Conservation (phyloP, 164 flowering plant species). For the Magnolia sinica region DNA sequence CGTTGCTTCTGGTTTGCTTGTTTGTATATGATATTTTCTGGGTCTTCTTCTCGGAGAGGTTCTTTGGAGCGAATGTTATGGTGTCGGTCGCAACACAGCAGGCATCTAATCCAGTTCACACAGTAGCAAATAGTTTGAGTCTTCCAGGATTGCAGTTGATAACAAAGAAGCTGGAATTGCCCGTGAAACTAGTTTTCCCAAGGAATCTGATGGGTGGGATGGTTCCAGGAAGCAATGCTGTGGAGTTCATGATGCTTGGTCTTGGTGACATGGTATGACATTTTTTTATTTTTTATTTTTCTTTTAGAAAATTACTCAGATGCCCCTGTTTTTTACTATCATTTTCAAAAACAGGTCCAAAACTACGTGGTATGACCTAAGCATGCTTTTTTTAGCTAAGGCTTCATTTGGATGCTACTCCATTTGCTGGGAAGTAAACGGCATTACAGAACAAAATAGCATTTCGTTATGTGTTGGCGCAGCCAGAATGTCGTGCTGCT, state of each 20-base stretch:
- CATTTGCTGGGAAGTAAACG: neutral
- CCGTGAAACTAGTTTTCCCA: conserved; percentile 90
- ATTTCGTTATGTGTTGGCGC: neutral
- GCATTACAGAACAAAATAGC: neutral
- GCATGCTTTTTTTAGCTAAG: neutral
- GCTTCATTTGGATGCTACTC: neutral
- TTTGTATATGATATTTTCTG: conserved; percentile 92
- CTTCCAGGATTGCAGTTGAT: conserved; percentile 90
- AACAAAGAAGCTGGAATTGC: conserved; percentile 84
- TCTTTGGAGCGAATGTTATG: conserved; percentile 97
- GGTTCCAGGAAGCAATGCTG: conserved; percentile 47
- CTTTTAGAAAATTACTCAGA: neutral
- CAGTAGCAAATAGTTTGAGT: conserved; percentile 80
- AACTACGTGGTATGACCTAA: neutral
- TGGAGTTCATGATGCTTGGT: conserved; percentile 96
- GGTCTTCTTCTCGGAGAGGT: conserved; percentile 95
- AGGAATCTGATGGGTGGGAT: conserved; percentile 71
- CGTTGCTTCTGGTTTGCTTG: conserved; percentile 84
- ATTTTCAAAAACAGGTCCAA: neutral
- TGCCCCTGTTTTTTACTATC: neutral
- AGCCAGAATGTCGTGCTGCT: neutral
- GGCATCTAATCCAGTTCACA: conserved; percentile 95
- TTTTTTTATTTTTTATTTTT: neutral
- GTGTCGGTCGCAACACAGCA: conserved; percentile 93
- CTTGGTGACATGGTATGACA: conserved; percentile 93